phyloP scores from a whole-genome alignment of 331 rosid species.

The Pyracantha coccinea region DNA sequence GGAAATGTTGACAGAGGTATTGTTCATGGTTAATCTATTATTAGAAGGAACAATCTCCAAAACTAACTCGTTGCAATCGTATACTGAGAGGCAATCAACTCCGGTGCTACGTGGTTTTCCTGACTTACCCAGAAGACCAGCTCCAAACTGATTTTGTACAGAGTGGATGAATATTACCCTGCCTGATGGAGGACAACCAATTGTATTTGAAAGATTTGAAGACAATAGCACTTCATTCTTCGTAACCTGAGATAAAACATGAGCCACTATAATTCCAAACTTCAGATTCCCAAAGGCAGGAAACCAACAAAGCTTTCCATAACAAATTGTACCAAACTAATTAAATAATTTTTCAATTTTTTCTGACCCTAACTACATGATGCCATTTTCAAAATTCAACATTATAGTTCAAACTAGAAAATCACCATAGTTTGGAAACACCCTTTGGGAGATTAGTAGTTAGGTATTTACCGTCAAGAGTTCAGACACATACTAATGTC shows the following conservation, averaged over 20 bases:
- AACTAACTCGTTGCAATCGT: constrained; percentile 58
- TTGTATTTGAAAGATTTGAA: constrained; percentile 52
- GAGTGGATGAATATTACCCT: constrained; percentile 42
- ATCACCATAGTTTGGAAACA: not conserved
- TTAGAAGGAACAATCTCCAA: constrained; percentile 45
- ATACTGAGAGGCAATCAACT: constrained; percentile 21
- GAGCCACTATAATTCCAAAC: not conserved
- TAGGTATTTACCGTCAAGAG: not conserved
- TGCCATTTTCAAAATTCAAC: not conserved
- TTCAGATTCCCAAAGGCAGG: not conserved
- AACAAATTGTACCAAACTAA: not conserved
- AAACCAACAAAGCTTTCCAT: not conserved
- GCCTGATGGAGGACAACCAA: constrained; percentile 68
- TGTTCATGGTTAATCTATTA: constrained; percentile 24
- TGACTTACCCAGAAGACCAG: constrained; percentile 21
- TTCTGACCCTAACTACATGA: not conserved
- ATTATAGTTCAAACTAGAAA: not conserved
- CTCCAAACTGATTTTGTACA: constrained; percentile 22
- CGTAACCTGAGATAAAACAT: constrained; percentile 37
- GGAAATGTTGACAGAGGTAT: constrained; percentile 21
- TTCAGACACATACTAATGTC: not conserved
- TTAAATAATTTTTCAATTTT: not conserved
- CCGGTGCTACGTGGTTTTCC: constrained; percentile 20
- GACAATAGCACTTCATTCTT: constrained; percentile 65
- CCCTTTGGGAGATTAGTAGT: not conserved